These are phyloP conservation scores for Agastache rugosa DNA, from an alignment of 257 asterid genomes.

Conservation along the genomic window DNA sequence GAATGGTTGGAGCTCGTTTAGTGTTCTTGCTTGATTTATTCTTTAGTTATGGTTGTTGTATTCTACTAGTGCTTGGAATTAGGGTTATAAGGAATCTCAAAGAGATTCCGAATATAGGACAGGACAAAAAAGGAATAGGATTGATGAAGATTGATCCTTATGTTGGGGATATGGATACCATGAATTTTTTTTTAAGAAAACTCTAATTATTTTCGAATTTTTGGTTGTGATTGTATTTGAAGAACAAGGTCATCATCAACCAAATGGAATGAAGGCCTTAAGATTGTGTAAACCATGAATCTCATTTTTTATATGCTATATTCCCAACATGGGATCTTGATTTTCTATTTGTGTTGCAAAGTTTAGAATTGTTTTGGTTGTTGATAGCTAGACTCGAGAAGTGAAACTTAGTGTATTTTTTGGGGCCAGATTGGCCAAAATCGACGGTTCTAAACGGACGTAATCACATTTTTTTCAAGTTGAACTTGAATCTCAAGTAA, in stretches of 20 bases:
- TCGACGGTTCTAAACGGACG: too few species aligned
- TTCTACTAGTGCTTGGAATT: constrained; percentile 1
- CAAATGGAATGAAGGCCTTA: neutral
- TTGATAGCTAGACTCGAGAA: too few species aligned
- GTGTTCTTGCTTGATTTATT: neutral
- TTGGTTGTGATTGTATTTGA: neutral
- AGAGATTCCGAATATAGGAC: neutral
- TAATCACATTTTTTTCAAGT: too few species aligned
- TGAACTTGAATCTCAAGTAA: too few species aligned
- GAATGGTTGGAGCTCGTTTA: neutral
- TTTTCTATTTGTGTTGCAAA: neutral
- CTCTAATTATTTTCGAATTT: neutral
- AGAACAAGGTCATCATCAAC: constrained; percentile 23
- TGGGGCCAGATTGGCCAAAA: too few species aligned
- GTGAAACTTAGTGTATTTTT: too few species aligned
- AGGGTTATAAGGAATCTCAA: constrained; percentile 4
- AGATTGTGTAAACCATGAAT: neutral
- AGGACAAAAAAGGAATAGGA: neutral
- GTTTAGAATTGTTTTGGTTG: neutral
- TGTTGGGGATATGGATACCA: neutral
- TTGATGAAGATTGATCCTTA: neutral
- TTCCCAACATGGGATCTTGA: neutral
- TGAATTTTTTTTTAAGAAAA: too few species aligned
- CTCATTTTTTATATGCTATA: neutral
- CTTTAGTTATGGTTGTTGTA: neutral